Percentiles rank a stretch among this genome's conserved stretches.
Conservation (phyloP, 2,329 filamentous ascomycete species). For the Fusarium sterilihyphosum region DNA sequence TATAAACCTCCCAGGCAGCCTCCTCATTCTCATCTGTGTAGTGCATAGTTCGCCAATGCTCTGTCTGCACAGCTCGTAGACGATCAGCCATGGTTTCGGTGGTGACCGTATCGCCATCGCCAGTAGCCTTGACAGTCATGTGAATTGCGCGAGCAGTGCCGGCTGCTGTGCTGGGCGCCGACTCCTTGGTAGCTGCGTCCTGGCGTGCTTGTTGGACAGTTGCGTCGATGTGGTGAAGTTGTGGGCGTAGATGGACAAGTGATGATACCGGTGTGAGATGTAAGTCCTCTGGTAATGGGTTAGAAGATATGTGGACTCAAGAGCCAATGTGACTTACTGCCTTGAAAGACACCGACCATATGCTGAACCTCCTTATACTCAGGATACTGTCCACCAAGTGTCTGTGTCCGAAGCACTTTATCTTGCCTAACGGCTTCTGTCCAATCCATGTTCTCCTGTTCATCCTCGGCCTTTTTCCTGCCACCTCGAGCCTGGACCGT, state of each 20-base stretch:
- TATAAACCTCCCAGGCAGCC: slow-evolving; percentile 79
- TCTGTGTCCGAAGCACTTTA: slow-evolving; percentile 81
- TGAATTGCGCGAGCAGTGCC: slow-evolving; percentile 79
- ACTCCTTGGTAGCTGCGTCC: slow-evolving; percentile 52
- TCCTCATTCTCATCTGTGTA: slow-evolving; percentile 85
- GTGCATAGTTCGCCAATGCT: slow-evolving; percentile 81
- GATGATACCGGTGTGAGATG: slow-evolving; percentile 87
- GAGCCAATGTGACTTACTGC: slow-evolving; percentile 64
- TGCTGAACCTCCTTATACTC: slow-evolving; percentile 79
- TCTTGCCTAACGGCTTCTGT: slow-evolving; percentile 74
- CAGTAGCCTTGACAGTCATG: slow-evolving; percentile 83
- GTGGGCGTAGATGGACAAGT: slow-evolving; percentile 88
- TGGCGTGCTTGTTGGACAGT: slow-evolving; percentile 73
- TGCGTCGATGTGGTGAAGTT: slow-evolving; percentile 93
- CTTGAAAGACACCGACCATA: slow-evolving; percentile 92
- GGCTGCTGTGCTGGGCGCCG: slow-evolving; percentile 45
- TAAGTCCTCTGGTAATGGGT: slow-evolving; percentile 70
- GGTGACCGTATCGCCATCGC: slow-evolving; percentile 71
- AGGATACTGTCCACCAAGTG: slow-evolving; percentile 83
- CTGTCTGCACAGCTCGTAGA: slow-evolving; percentile 80
- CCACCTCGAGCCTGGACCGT: slow-evolving; percentile 53
- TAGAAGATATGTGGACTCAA: slow-evolving; percentile 8
- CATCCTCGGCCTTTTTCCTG: slow-evolving; percentile 53
- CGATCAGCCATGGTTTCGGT: slow-evolving; percentile 79
- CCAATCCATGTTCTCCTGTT: slow-evolving; percentile 68